phyloP scores from a whole-genome alignment of 352 stramenopile genomes.

The Pythium sp. region DNA sequence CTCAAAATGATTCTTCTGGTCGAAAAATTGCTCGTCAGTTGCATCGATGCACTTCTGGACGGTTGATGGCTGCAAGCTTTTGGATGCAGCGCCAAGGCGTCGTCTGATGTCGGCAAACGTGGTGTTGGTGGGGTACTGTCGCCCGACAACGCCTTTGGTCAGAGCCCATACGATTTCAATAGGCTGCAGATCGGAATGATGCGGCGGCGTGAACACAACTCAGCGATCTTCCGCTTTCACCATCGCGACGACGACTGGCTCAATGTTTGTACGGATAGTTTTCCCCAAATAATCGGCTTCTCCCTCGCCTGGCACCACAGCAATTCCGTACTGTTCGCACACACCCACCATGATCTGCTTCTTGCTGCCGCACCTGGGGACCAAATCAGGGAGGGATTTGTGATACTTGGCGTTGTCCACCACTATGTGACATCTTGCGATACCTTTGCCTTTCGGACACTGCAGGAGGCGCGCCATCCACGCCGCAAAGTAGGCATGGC shows the following conservation, averaged over 20 bases:
- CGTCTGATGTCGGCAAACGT: conserved; percentile 13
- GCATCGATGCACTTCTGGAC: neutral
- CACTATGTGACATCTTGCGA: conserved; percentile 5
- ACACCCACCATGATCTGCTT: neutral
- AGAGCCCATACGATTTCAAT: conserved; percentile 25
- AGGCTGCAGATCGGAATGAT: conserved; percentile 26
- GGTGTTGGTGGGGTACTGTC: conserved; percentile 17
- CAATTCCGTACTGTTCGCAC: neutral
- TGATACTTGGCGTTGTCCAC: conserved; percentile 29
- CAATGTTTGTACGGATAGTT: conserved; percentile 14
- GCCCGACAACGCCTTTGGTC: conserved; percentile 18
- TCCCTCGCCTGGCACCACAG: neutral
- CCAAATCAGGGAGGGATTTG: neutral
- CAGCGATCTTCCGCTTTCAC: conserved; percentile 9
- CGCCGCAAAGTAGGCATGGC: conserved; percentile 16
- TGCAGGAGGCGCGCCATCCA: conserved; percentile 16
- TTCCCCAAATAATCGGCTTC: neutral
- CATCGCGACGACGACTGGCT: conserved; percentile 12
- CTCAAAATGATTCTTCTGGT: neutral
- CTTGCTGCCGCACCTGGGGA: conserved; percentile 2
- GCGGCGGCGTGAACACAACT: conserved; percentile 19
- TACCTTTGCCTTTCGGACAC: neutral
- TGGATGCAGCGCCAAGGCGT: neutral
- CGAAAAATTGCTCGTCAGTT: neutral
- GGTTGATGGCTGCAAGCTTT: neutral